Evolutionary conservation across 2,329 filamentous ascomycete species (phyloP), one percentile per base, ranked within the genome.

Genomic region (Cladosporium sp.): DNA sequence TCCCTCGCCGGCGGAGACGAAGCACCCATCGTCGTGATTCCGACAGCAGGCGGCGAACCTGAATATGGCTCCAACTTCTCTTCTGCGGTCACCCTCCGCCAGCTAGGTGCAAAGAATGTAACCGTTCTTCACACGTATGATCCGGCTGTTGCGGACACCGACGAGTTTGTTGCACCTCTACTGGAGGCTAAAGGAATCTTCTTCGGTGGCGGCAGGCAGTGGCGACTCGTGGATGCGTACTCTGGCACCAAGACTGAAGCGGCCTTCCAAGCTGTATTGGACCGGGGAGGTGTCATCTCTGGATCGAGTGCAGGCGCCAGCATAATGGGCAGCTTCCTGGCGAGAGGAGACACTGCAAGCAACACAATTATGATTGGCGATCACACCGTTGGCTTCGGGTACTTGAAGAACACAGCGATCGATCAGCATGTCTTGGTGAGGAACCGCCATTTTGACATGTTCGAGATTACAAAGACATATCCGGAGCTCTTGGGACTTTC

Each of bases 141-240:
- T 18, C 56, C 50, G 6, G 51, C 43, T 1, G 41, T 52, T 9
- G 58, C 58, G 1, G 51, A 60, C 40, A 58, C 54, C 1, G 54
- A 58, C 29, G 58, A 54, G 11, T 60, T 58, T 19, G 43, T 58
- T 18, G 58, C 56, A 7, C 56, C 58, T 1, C 24, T 58, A 13
- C 38, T 42, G 29, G 43, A 53, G 9, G 58, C 58, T 1, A 48
- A 41, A 17, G 58, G 54, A 9, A 53, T 60, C 39, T 60, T 56
- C 43, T 60, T 60, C 43, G 56, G 56, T 41, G 58, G 58, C 11
- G 58, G 58, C 12, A 34, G 56, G n/a, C 58, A 60, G 50, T 60
- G 58, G 58, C 51, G 58, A 4, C 50, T 60, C n/a, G 56, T 58
- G 9, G 58, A 60, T 24, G 58, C 52, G 6, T 60, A 60, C 19